Evolutionary conservation across 345 rosid species (phyloP).

Genomic region (Orychophragmus violaceus): DNA sequence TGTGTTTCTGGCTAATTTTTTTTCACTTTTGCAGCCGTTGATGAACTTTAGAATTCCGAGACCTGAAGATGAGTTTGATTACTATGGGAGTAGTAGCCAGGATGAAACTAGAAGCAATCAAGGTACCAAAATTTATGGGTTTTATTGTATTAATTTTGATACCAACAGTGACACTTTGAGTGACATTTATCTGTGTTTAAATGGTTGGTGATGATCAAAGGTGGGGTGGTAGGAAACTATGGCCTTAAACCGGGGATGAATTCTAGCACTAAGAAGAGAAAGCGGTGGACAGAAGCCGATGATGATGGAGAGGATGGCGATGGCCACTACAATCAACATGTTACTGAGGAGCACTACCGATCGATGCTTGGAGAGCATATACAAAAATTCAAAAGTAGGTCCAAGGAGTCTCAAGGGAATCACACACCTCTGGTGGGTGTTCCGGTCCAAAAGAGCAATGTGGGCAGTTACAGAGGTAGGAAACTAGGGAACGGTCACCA

Average conservation of each 20-base stretch:
- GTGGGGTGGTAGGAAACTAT: slow-evolving; percentile 48
- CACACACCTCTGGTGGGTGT: slow-evolving; percentile 41
- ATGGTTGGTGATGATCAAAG: slow-evolving; percentile 35
- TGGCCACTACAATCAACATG: slow-evolving; percentile 37
- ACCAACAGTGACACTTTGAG: too few relatives aligned
- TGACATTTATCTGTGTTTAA: slow-evolving; percentile 16
- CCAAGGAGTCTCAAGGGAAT: slow-evolving; percentile 45
- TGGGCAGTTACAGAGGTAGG: slow-evolving; percentile 48
- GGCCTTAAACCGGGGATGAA: slow-evolving; percentile 45
- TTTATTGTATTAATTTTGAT: too few relatives aligned
- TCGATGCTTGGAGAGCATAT: slow-evolving; percentile 96
- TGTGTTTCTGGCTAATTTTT: too few relatives aligned
- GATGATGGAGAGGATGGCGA: slow-evolving; percentile 66
- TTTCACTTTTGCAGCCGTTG: slow-evolving; percentile 61
- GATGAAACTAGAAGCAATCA: slow-evolving; percentile 94
- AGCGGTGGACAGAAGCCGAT: slow-evolving; percentile 46
- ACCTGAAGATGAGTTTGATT: slow-evolving; percentile 90
- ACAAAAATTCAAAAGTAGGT: slow-evolving; percentile 73
- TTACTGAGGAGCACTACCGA: slow-evolving; percentile 81
- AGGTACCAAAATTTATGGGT: too few relatives aligned
- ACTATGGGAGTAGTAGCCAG: slow-evolving; percentile 93
- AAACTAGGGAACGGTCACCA: slow-evolving; percentile 60
- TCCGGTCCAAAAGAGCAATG: slow-evolving; percentile 41
- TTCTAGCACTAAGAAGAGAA: slow-evolving; percentile 46
- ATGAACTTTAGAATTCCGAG: slow-evolving; percentile 79